Percentiles rank a stretch among this genome's conserved stretches.
These are phyloP conservation scores for Solanum hybrid DNA, from an alignment of 305 asterid species.

Conservation along the genomic window DNA sequence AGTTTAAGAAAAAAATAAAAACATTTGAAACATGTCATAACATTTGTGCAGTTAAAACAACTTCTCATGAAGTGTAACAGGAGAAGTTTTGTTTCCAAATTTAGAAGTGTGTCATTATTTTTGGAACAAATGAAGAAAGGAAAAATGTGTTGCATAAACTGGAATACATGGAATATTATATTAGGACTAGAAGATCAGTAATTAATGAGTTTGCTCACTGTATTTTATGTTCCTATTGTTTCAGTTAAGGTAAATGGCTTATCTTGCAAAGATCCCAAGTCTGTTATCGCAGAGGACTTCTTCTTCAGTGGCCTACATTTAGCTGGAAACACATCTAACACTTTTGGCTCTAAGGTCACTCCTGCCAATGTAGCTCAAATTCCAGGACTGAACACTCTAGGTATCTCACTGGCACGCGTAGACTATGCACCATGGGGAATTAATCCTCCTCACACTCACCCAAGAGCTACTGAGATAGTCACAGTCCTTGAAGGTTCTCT, in stretches of 20 bases:
- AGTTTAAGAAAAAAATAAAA: too few species aligned
- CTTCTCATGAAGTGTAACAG: background rate
- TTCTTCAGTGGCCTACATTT: conserved; percentile 15
- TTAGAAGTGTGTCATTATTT: background rate
- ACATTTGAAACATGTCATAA: background rate
- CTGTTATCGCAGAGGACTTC: conserved; percentile 12
- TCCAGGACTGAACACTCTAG: background rate
- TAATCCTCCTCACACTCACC: background rate
- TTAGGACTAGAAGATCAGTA: background rate
- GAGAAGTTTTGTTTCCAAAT: background rate
- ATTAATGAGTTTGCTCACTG: background rate
- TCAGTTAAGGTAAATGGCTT: conserved; percentile 18
- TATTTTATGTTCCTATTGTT: background rate
- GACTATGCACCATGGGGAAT: background rate
- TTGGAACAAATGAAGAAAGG: background rate
- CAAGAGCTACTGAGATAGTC: background rate
- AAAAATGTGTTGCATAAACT: background rate
- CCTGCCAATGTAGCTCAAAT: background rate
- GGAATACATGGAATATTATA: background rate
- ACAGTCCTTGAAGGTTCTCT: background rate
- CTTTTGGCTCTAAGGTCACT: background rate
- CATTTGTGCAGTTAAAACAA: background rate
- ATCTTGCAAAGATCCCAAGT: conserved; percentile 17
- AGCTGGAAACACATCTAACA: conserved; percentile 7
- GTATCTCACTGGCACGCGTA: background rate